These are phyloP conservation scores for Neurospora africana DNA, from an alignment of 495 filamentous ascomycete genomes.

Conservation along the genomic window DNA sequence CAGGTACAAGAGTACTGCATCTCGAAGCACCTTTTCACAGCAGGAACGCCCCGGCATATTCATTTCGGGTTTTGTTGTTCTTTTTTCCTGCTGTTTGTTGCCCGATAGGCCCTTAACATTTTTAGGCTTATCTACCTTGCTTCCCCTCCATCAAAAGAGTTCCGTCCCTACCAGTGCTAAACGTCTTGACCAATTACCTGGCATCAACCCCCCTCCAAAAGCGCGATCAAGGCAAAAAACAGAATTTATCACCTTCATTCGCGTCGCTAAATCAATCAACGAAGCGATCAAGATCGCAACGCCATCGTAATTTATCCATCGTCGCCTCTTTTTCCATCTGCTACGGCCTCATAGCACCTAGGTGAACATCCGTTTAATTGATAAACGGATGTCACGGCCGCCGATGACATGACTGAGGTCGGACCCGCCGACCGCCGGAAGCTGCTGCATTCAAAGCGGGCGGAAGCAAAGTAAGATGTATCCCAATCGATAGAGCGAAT, in stretches of 20 bases:
- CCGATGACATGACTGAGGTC: constrained; percentile 50
- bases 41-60: background rate
- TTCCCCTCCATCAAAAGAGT: background rate
- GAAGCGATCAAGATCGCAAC: constrained; percentile 40
- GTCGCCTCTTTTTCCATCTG: constrained; percentile 22
- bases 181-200: background rate
- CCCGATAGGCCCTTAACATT: constrained; percentile 19
- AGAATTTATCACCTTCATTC: constrained; percentile 23
- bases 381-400: constrained; percentile 49
- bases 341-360: constrained; percentile 19
- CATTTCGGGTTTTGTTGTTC: background rate
- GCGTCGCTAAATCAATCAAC: constrained; percentile 17
- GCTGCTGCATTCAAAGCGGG: constrained; percentile 43
- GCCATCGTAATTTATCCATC: constrained; percentile 59
- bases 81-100: constrained; percentile 9
- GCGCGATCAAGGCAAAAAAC: constrained; percentile 10
- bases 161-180: background rate
- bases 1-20: constrained; percentile 1
- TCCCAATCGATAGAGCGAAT: constrained; percentile 30
- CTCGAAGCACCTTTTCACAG: constrained; percentile 4
- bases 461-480: constrained; percentile 36
- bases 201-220: background rate
- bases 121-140: constrained; percentile 6
- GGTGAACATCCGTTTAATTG: constrained; percentile 39
- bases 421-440: constrained; percentile 42